A percentile compares a stretch with the other conserved stretches of the same genome.
Evolutionary conservation across 2,329 filamentous ascomycete species (phyloP).

Genomic region (Diaporthe caulivora): DNA sequence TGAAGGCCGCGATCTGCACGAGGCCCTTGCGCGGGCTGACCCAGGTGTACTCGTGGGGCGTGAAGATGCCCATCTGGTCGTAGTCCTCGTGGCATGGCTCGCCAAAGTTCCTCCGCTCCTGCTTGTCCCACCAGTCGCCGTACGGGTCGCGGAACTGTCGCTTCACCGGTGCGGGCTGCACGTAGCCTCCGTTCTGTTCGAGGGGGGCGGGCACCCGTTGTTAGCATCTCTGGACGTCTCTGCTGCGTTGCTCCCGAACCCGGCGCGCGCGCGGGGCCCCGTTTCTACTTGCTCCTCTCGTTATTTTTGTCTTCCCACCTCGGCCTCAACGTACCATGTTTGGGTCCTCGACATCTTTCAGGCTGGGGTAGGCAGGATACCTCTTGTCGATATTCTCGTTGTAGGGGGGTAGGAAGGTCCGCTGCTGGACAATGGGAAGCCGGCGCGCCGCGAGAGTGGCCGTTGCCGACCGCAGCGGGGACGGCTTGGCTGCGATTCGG

Average conservation of each 20-base stretch:
- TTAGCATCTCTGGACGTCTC: conserved; percentile 39
- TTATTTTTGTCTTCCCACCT: background rate
- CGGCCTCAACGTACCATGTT: conserved; percentile 34
- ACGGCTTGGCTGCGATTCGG: conserved; percentile 65
- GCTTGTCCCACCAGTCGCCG: conserved; percentile 95
- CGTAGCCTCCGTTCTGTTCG: conserved; percentile 83
- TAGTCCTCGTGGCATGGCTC: conserved; percentile 98
- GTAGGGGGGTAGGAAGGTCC: conserved; percentile 67
- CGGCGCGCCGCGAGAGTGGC: conserved; percentile 60
- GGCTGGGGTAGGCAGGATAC: conserved; percentile 60
- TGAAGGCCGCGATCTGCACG: conserved; percentile 76
- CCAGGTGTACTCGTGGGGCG: conserved; percentile 90
- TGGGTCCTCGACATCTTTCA: conserved; percentile 74
- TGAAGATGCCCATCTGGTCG: conserved; percentile 91
- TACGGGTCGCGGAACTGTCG: conserved; percentile 94
- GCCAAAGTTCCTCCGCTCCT: conserved; percentile 96
- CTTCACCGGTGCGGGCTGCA: conserved; percentile 84
- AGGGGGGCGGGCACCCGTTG: conserved; percentile 20
- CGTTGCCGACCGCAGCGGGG: conserved; percentile 58
- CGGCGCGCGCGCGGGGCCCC: background rate
- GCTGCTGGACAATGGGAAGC: conserved; percentile 67
- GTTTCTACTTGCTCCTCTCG: conserved; percentile 51
- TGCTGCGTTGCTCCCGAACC: background rate
- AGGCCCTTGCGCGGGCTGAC: conserved; percentile 77
- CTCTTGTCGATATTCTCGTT: conserved; percentile 65